Base-by-base conservation (phyloP, 768 basidiomycete genomes). In the Tulasnella sp. region DNA sequence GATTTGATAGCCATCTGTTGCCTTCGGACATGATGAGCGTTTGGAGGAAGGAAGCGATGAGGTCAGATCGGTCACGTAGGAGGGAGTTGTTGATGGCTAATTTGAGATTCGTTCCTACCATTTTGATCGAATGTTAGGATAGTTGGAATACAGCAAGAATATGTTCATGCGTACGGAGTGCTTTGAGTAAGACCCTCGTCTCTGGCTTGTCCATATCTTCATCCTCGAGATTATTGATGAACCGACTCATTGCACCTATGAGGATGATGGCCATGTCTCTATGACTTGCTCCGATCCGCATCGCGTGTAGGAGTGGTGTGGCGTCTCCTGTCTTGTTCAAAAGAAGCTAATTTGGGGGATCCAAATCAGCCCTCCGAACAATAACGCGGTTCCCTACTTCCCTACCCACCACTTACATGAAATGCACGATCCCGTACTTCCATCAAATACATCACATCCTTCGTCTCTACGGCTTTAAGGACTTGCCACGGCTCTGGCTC, bases 11-110 rank as follows among this genome's bases (percentile, higher is more conserved):
- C 88, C 90, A 96, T 63, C 81, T 79, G 65, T 94, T 88, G 15
- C 94, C 94, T 75, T 96, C 93, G 58, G 88, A 91, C 94, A 97
- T 97, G 65, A 98, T 82, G 34, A 97, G 74, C 15, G 91, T 91
- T 73, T 98, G 94, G 66, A 98, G 75, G 71, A 94, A 97, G 0
- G 89, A 92, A 3, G 94, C 88, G 51, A 89, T 86, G 47, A 98
- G 77, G 67, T 89, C 85, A 62, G 81, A 86, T 68, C 90, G 86
- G 0, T 84, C 82, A 66, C 81, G 83, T 63, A 86, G 80, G 44
- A 95, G 77, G 19, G 90, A 90, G 65, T 85, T 85, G 67, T 93
- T 88, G 54, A 97, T 96, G 1, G 92, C 94, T 47, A 92, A 78
- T 69, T 95, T 94, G 56, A 98, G 79, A 69, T 94, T 91, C 17